Percentiles rank a stretch among this genome's conserved stretches.
Conservation (phyloP, 352 stramenopile genomes). For the Phytophthora vignae region DNA sequence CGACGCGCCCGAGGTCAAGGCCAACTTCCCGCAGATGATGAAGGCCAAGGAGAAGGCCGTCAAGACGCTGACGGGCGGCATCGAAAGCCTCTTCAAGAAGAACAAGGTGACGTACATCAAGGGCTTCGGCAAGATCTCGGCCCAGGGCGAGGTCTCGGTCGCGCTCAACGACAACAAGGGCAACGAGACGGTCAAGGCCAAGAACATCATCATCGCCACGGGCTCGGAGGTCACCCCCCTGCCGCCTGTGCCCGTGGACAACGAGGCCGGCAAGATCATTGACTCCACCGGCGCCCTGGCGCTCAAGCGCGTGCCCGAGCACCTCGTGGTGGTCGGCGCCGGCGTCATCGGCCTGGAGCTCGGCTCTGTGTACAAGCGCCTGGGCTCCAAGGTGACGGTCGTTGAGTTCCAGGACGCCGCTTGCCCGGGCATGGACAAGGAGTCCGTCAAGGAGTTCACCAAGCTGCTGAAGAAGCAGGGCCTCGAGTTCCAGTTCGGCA, state of each 20-base stretch:
- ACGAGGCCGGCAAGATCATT: constrained; percentile 97
- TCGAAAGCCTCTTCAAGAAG: constrained; percentile 99
- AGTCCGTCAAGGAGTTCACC: constrained; percentile 97
- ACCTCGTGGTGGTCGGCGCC: constrained; percentile 97
- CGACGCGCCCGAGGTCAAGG: constrained; percentile 84
- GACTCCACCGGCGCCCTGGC: constrained; percentile 97
- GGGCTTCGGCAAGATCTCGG: constrained; percentile 94
- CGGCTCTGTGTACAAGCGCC: constrained; percentile 97
- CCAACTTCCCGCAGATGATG: constrained; percentile 98
- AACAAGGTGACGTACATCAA: constrained; percentile 99
- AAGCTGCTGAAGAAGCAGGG: constrained; percentile 99
- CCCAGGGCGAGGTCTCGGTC: constrained; percentile 93
- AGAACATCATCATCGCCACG: constrained; percentile 97
- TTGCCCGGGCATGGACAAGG: constrained; percentile 93
- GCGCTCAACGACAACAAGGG: constrained; percentile 90
- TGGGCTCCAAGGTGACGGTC: constrained; percentile 96
- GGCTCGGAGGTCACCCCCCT: constrained; percentile 93
- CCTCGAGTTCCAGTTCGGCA: constrained; percentile 98
- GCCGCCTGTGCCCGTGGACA: constrained; percentile 97
- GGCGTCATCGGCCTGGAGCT: constrained; percentile 99
- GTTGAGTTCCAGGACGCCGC: constrained; percentile 98
- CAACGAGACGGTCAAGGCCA: constrained; percentile 94
- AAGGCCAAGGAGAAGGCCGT: constrained; percentile 96
- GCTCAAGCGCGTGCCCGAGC: constrained; percentile 94
- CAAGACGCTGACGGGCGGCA: constrained; percentile 94